Evolutionary conservation across 352 stramenopile genomes (phyloP), one percentile per base, ranked within the genome.

Genomic region (Pythium aristosporum): DNA sequence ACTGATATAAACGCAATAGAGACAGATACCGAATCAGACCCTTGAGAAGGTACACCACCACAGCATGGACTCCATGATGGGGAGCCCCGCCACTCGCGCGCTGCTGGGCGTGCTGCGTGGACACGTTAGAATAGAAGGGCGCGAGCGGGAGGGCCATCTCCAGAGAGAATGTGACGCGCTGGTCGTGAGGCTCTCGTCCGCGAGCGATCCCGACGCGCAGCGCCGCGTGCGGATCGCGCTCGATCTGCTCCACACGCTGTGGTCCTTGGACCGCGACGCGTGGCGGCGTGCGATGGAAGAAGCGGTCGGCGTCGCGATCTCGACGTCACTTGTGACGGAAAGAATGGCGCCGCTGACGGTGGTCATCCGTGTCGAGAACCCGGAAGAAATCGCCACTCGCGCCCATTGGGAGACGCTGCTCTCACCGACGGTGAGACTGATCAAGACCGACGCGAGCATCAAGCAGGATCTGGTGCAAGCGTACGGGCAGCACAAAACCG

Each of bases 171-270:
- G 44, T 37, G 53, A 21, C 11, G 46, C 36, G 23, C 54, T 63
- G 16, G 46, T 59, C 0, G 18, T 63, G 5, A 52, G 43, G 34
- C 53, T 68, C 11, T 52, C 53, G 6, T 44, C 47, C 18, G 44
- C 47, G 61, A 63, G 47, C 48, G 20, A 7, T 32, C 28, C n/a
- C 11, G 39, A 47, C 2, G 54, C 55, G 2, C 47, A 53, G 30
- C 62, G 48, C 12, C 11, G 15, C 1, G 5, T 60, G 0, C 62
- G 55, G 18, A 28, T 41, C 34, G 54, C 55, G 8, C 4, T 68
- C 16, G 47, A 68, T 13, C 41, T 68, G 4, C 62, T 68, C 37
- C 34, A 63, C 47, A 43, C 32, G 16, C 39, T 68, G 23, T 68
- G 62, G 62, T n/a, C 15, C 5, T 10, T 68, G 13, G 55, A 68